Conservation (phyloP, 306 rosid species). For the Prunus mongolica region DNA sequence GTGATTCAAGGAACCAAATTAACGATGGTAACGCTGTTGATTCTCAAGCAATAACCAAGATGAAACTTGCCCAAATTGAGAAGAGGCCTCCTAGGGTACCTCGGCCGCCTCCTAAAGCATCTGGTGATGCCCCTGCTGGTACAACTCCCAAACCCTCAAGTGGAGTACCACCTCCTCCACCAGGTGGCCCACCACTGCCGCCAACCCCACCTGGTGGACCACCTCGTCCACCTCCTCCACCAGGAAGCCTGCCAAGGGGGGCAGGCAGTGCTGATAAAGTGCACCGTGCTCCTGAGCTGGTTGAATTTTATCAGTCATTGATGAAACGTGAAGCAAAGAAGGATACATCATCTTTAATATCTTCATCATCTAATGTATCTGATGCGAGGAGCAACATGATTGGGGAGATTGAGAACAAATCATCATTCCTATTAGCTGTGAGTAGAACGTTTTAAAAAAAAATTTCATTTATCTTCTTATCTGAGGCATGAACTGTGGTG, state of each 20-base stretch:
- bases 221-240: conserved; percentile 92
- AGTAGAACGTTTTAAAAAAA: conserved; percentile 12
- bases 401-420: conserved; percentile 88
- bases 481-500: not conserved
- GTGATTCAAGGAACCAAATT: conserved; percentile 49
- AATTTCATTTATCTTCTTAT: conserved; percentile 3
- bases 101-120: conserved; percentile 80
- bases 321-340: conserved; percentile 97
- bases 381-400: conserved; percentile 95
- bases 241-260: conserved; percentile 75
- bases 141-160: conserved; percentile 43
- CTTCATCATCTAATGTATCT: conserved; percentile 63
- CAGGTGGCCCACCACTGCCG: conserved; percentile 55
- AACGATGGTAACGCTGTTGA: conserved; percentile 49
- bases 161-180: conserved; percentile 67
- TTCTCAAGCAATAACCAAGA: conserved; percentile 65
- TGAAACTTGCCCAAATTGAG: conserved; percentile 79
- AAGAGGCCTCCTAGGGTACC: conserved; percentile 85
- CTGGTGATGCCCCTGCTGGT: conserved; percentile 35
- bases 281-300: conserved; percentile 80
- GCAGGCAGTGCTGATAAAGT: conserved; percentile 67
- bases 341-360: conserved; percentile 63
- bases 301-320: conserved; percentile 91
- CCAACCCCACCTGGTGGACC: conserved; percentile 65
- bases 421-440: conserved; percentile 94